phyloP scores from a whole-genome alignment of 768 basidiomycete species.

The Tricholoma hemisulphureum region DNA sequence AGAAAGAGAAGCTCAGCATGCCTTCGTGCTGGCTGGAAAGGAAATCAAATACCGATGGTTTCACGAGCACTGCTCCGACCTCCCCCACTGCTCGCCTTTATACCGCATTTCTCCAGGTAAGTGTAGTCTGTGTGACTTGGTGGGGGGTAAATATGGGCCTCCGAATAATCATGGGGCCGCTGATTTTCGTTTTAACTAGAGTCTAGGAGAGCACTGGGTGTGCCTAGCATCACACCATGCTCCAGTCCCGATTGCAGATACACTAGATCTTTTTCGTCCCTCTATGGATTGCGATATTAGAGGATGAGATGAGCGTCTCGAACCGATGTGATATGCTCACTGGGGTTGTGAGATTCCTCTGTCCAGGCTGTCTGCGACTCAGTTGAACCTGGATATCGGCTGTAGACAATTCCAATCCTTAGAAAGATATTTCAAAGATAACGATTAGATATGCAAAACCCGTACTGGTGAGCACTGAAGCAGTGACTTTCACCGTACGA shows the following conservation, averaged over 20 bases:
- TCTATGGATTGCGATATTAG: constrained; percentile 41
- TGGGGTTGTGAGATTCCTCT: constrained; percentile 95
- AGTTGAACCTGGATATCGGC: constrained; percentile 90
- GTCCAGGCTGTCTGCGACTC: constrained; percentile 88
- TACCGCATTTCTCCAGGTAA: constrained; percentile 94
- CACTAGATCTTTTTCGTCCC: constrained; percentile 94
- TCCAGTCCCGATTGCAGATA: constrained; percentile 92
- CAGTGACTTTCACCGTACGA: constrained; percentile 98
- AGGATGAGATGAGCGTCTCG: not conserved
- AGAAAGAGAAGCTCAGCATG: constrained; percentile 7
- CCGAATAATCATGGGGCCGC: constrained; percentile 95
- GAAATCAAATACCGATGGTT: constrained; percentile 71
- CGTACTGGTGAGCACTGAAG: constrained; percentile 94
- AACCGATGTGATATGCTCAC: not conserved
- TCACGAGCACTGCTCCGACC: constrained; percentile 94
- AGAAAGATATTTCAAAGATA: constrained; percentile 4
- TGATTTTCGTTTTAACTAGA: constrained; percentile 98
- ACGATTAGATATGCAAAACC: constrained; percentile 4
- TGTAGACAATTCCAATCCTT: constrained; percentile 82
- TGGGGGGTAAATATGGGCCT: constrained; percentile 96
- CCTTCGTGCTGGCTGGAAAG: not conserved
- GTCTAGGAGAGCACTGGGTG: constrained; percentile 96
- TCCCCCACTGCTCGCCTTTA: constrained; percentile 97
- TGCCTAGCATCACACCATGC: constrained; percentile 92
- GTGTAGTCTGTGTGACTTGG: constrained; percentile 98